A percentile compares a stretch with the other conserved stretches of the same genome.
phyloP scores from a whole-genome alignment of 345 rosid genomes.

The Lumnitzera littorea region DNA sequence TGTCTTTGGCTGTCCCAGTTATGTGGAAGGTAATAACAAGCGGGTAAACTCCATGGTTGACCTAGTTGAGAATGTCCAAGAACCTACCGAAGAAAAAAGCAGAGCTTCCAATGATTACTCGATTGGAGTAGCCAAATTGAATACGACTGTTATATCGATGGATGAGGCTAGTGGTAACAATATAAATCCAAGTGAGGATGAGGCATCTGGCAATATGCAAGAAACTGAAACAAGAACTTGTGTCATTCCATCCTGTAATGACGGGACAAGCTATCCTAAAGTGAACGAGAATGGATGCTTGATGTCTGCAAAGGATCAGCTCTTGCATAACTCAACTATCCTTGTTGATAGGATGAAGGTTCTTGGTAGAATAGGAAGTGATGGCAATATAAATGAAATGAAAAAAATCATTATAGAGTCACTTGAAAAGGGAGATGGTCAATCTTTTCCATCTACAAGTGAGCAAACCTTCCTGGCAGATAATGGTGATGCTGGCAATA shows the following conservation, averaged over 20 bases:
- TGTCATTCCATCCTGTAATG: slow-evolving; percentile 11
- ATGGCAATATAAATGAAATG: slow-evolving; percentile 6
- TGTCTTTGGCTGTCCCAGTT: too few species aligned
- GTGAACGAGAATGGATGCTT: slow-evolving; percentile 2
- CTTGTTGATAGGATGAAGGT: too few species aligned
- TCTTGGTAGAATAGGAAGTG: neutral
- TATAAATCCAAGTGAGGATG: slow-evolving; percentile 5
- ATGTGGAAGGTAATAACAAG: too few species aligned
- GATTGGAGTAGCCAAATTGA: too few species aligned
- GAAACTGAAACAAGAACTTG: slow-evolving; percentile 4
- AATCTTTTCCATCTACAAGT: slow-evolving; percentile 10
- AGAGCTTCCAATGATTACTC: too few species aligned
- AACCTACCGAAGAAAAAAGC: too few species aligned
- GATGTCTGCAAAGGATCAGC: neutral
- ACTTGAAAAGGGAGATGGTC: neutral
- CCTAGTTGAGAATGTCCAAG: too few species aligned
- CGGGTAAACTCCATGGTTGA: too few species aligned
- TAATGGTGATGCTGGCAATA: slow-evolving; percentile 5
- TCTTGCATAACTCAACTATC: too few species aligned
- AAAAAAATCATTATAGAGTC: neutral
- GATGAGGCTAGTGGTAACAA: slow-evolving; percentile 3
- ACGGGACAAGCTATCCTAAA: slow-evolving; percentile 8
- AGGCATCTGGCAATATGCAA: slow-evolving; percentile 5
- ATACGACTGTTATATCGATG: neutral
- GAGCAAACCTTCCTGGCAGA: slow-evolving; percentile 7